Conservation (phyloP, 129 eudicot genomes). For the Calendula officinalis region DNA sequence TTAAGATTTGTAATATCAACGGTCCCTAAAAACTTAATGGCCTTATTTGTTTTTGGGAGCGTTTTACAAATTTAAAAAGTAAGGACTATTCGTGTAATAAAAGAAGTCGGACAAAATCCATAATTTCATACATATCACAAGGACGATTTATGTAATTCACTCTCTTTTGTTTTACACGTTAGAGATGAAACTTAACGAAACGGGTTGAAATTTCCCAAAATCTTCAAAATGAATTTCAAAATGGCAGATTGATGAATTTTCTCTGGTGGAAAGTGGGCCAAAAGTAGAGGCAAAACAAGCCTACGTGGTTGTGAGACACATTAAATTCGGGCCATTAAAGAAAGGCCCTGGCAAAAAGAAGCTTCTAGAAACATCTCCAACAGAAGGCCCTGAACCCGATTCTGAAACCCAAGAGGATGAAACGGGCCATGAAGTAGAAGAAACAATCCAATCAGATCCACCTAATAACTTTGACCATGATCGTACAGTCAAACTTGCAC, state of each 20-base stretch:
- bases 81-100: no score
- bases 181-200: no score
- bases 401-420: conserved; percentile 20
- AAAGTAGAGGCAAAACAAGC: conserved; percentile 56
- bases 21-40: no score
- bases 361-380: conserved; percentile 24
- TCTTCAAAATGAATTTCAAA: no score
- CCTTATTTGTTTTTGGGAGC: no score
- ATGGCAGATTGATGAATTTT: conserved; percentile 64
- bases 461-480: conserved; percentile 30
- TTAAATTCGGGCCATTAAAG: conserved; percentile 64
- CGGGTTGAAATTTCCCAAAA: no score
- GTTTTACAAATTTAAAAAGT: no score
- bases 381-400: conserved; percentile 26
- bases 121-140: no score
- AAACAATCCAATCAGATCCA: conserved; percentile 26
- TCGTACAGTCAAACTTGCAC: background rate
- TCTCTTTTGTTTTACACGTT: no score
- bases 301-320: conserved; percentile 58
- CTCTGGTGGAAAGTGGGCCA: conserved; percentile 64
- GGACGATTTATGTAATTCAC: no score
- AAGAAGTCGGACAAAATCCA: no score
- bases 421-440: background rate
- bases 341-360: conserved; percentile 55
- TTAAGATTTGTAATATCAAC: no score